These are phyloP conservation scores for Trypanosoma theileri DNA, from an alignment of 208 protist species.

Conservation along the genomic window DNA sequence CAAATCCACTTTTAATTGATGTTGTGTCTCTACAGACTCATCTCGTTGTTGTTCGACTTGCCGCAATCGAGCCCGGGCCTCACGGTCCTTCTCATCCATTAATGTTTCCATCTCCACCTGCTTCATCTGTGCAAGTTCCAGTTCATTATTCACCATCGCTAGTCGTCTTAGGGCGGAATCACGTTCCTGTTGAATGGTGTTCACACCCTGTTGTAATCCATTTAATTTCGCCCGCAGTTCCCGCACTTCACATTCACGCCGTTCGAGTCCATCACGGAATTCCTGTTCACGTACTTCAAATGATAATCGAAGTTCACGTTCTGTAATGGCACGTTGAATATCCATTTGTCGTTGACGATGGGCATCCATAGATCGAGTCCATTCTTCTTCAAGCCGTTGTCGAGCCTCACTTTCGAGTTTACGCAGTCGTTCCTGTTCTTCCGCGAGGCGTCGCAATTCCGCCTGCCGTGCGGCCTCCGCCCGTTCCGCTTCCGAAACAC, in stretches of 20 bases:
- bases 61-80: conserved; percentile 27
- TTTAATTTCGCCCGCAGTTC: conserved; percentile 50
- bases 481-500: conserved; percentile 36
- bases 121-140: conserved; percentile 69
- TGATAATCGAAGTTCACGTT: conserved; percentile 38
- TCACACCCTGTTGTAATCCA: conserved; percentile 50
- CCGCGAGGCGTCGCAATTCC: conserved; percentile 43
- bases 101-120: conserved; percentile 39
- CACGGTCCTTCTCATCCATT: conserved; percentile 28
- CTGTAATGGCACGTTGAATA: conserved; percentile 44
- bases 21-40: conserved; percentile 22
- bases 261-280: conserved; percentile 38
- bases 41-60: conserved; percentile 36
- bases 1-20: conserved; percentile 20
- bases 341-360: conserved; percentile 49
- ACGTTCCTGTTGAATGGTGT: conserved; percentile 55
- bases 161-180: conserved; percentile 61
- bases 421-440: conserved; percentile 50
- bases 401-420: conserved; percentile 58
- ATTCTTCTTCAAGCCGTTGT: conserved; percentile 65
- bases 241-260: conserved; percentile 40
- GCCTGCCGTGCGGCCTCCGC: conserved; percentile 40
- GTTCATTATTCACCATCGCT: conserved; percentile 66
- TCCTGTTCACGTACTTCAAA: conserved; percentile 58
- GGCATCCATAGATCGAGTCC: conserved; percentile 45